Percentiles rank a stretch among this genome's conserved stretches.
Evolutionary conservation across 306 rosid genomes (phyloP).

Genomic region (Rosa rugosa): DNA sequence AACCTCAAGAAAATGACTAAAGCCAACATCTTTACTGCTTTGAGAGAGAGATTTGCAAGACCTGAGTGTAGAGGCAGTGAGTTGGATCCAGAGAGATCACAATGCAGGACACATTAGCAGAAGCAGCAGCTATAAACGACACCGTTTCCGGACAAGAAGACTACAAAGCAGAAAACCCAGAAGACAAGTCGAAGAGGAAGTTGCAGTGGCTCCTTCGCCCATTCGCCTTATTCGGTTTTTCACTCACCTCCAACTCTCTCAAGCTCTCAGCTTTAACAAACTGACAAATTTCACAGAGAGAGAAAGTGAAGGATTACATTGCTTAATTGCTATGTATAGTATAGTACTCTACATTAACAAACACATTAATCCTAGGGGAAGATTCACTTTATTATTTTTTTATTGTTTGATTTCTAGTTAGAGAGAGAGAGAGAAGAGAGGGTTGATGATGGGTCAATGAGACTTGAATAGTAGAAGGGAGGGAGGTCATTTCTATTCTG

Average conservation of each 20-base stretch:
- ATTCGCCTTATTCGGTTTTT: constrained; percentile 36
- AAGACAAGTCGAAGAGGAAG: constrained; percentile 51
- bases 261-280: constrained; percentile 11
- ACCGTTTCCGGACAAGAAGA: constrained; percentile 34
- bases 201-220: constrained; percentile 70
- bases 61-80: constrained; percentile 38
- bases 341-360: background rate
- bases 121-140: constrained; percentile 46
- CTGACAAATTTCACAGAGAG: constrained; percentile 33
- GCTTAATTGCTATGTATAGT: constrained; percentile 2
- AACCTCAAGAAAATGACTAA: background rate
- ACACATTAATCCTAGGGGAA: constrained; percentile 6
- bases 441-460: constrained; percentile 28
- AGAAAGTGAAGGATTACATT: background rate
- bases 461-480: constrained; percentile 8
- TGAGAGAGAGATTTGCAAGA: constrained; percentile 9
- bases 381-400: background rate
- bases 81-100: constrained; percentile 55
- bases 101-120: constrained; percentile 29
- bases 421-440: background rate
- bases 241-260: background rate
- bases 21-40: background rate
- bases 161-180: constrained; percentile 28
- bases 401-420: background rate
- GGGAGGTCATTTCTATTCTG: background rate